Evolutionary conservation across 768 basidiomycete species (phyloP), one percentile per base, ranked within the genome.

Genomic region (Lentinus tigrinus): DNA sequence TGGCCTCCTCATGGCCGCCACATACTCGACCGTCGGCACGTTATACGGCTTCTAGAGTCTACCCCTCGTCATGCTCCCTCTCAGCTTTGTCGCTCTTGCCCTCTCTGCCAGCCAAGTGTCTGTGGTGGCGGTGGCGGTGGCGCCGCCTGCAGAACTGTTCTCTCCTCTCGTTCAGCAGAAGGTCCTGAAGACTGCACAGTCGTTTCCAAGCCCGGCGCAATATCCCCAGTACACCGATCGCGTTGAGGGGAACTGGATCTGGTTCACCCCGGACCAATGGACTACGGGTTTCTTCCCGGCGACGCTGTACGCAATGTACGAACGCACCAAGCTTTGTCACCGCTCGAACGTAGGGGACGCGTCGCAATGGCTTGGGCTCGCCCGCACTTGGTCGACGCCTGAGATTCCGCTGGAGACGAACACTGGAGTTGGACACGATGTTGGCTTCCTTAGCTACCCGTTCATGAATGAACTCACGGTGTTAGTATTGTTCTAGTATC

Each of bases 401-500:
- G 69, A 85, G 65, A 69, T 85, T 5, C 78, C 80, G 0, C 74
- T 84, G 2, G 79, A 83, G 62, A 65, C 65, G 5, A 71, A 73
- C 27, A 82, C 78, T 51, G 74, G 69, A 17, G 74, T 85, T 27
- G 85, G 82, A 13, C 87, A 89, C 63, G 88, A 90, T 65, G 83
- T 86, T 28, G 88, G 87, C 8, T 89, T 88, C 69, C 69, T 89
- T 62, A 87, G 85, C 69, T 86, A 81, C 63, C 85, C 88, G 0
- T 89, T 89, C 65, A 74, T 81, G 46, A 78, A 84, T 49, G 88
- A 90, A 65, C 69, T 88, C 16, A 61, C 65, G 10, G 62, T 88
- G 87, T 88, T 63, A 47, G 84, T 77, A 13, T n/a, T n/a, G 31
- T 23, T 8, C 8, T 2, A 16, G 40, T 17, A 26, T 54, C 16